Percentiles rank a stretch among this genome's conserved stretches.
Conservation (phyloP, 108 stramenopile genomes). For the Cyclostephanos invisitatus region DNA sequence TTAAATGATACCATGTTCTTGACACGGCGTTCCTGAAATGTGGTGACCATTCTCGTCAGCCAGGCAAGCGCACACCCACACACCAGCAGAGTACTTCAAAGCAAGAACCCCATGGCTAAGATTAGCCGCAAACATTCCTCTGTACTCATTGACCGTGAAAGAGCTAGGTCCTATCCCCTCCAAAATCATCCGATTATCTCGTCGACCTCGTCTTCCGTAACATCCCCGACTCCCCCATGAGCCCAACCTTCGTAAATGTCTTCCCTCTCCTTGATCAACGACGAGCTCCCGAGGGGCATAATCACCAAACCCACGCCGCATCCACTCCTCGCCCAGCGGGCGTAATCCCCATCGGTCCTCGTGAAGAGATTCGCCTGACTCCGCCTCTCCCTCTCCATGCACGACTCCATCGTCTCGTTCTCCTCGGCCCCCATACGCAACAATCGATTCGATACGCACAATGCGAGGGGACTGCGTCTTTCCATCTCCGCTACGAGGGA, state of each 20-base stretch:
- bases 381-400: slow-evolving; percentile 71
- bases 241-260: slow-evolving; percentile 61
- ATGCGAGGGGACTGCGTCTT: slow-evolving; percentile 71
- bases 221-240: slow-evolving; percentile 63
- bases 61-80: too few relatives aligned
- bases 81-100: too few relatives aligned
- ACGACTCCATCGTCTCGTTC: slow-evolving; percentile 60
- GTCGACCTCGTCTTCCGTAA: slow-evolving; percentile 67
- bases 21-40: too few relatives aligned
- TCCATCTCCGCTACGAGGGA: slow-evolving; percentile 62
- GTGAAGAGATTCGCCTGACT: slow-evolving; percentile 59
- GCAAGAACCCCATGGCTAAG: too few relatives aligned
- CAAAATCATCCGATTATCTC: slow-evolving; percentile 45
- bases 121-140: too few relatives aligned
- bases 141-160: too few relatives aligned
- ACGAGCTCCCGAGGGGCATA: slow-evolving; percentile 45
- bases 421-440: slow-evolving; percentile 49
- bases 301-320: slow-evolving; percentile 34
- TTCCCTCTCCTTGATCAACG: slow-evolving; percentile 34
- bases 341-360: slow-evolving; percentile 57
- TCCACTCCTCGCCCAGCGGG: slow-evolving; percentile 63
- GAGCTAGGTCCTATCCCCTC: too few relatives aligned
- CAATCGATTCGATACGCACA: slow-evolving; percentile 60
- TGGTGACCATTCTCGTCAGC: too few relatives aligned
- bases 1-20: too few relatives aligned